Base-by-base conservation (phyloP, 257 asterid genomes). In the Henckelia pumila region DNA sequence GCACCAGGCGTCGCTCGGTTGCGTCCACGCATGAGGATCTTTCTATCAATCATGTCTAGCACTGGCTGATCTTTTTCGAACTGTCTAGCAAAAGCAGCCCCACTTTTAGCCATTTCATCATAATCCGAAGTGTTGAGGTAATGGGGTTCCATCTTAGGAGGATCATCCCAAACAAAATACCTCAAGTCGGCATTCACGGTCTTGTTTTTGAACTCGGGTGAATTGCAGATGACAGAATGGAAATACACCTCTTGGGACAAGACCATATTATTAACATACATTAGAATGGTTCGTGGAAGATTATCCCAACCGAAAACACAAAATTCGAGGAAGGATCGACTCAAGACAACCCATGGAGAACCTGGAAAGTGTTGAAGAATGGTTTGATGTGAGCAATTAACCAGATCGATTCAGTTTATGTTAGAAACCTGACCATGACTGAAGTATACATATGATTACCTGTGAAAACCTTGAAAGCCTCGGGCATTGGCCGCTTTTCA, bases 131-230 rank as follows among this genome's bases (percentile, higher is more conserved):
- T 56, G 68, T 75, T 76, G 10, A 94, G 95, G 81, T 79, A 74
- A 63, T 70, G 95, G 35, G 99, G 96, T 70, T 91, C 96, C 99
- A 94, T 94, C 79, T 89, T 88, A 16, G 98, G 99, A 24, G 99
- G 98, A 67, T 87, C 81, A 44, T 94, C 99, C 99, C 99, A 94
- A 11, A 87, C 90, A 37, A 94, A 68, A 67, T 88, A 94, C 76
- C 98, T 84, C 85, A 94, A 70, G 79, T 94, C 96, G 7, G 89
- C 85, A 71, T 94, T 94, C 26, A 94, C 84, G 0, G 96, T 87
- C 0, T 91, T 87, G 83, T 94, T 91, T 73, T 71, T 88, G 80
- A 85, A 94, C 64, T 87, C 92, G 0, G 82, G 89, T 52, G 96
- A 78, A 69, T 94, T 94, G 64, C 99, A 94, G 60, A 84, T 76